Evolutionary conservation across 2,329 filamentous ascomycete genomes (phyloP), one percentile per base, ranked within the genome.

Genomic region (Fusarium longipes): DNA sequence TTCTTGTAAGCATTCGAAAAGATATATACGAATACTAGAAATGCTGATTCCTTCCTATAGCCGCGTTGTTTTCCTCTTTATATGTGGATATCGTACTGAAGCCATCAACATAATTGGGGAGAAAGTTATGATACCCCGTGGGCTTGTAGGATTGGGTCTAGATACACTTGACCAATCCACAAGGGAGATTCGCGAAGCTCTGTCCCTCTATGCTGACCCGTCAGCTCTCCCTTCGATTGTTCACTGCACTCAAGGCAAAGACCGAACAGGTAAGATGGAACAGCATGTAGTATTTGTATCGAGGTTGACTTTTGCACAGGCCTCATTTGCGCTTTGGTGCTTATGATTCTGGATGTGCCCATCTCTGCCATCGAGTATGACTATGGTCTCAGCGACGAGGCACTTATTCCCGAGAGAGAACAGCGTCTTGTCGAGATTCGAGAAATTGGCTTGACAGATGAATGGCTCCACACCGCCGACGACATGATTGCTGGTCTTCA

Each of bases 161-260:
- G 87, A 91, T 72, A 92, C 89, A 1, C 77, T 97, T 6, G 87
- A 91, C 68, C 83, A 88, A 54, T 93, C 89, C 51, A 86, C 84
- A 0, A 76, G 79, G 1, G 90, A 92, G 73, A 84, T 93, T 18
- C 82, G 82, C 24, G 62, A 77, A 48, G 71, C 73, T 8, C 65
- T 81, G 33, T 67, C 64, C 10, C 57, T 78, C 2, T 79, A 77
- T 50, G 66, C 75, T 7, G 52, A 55, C 9, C 24, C 63, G 4
- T 70, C 76, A 1, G 82, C 82, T 17, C 87, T 89, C 65, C 93
- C 93, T 0, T 77, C 89, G 1, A 75, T 97, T 9, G 80, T 96
- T 4, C 93, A 97, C 77, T 97, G 93, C 77, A 96, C 93, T 1
- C 93, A 96, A 73, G 93, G 93, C 58, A 97, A 97, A 76, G 93